Conservation (phyloP, 495 filamentous ascomycete genomes). For the Daldinia loculata region DNA sequence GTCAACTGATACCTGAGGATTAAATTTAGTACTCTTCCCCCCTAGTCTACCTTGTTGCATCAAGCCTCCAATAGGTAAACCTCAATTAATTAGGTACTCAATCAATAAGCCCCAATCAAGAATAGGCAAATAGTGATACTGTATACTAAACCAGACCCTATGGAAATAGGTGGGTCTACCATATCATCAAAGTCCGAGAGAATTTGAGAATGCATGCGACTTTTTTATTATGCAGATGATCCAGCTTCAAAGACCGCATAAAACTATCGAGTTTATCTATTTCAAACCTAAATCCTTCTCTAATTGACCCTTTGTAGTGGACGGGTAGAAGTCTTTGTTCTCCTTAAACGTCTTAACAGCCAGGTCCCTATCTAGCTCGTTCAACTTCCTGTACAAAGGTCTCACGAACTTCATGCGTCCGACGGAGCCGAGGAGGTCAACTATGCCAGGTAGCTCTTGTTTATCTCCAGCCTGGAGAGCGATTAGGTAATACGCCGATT, state of each 20-base stretch:
- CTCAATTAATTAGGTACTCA: neutral
- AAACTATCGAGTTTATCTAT: conserved; percentile 11
- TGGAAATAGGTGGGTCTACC: neutral
- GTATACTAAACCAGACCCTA: no score
- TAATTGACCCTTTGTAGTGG: conserved; percentile 84
- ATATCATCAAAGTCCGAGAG: neutral
- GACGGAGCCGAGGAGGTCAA: conserved; percentile 78
- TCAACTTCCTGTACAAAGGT: conserved; percentile 78
- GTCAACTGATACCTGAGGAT: no score
- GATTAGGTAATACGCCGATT: conserved; percentile 77
- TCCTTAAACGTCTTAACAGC: conserved; percentile 85
- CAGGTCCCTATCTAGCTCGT: conserved; percentile 73
- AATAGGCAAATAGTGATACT: neutral
- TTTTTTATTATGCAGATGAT: neutral
- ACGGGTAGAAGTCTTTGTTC: conserved; percentile 92
- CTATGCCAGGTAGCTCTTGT: conserved; percentile 71
- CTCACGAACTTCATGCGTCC: conserved; percentile 98
- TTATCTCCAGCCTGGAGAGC: conserved; percentile 77
- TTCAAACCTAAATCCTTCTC: conserved; percentile 77
- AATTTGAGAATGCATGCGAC: neutral
- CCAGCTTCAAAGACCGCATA: neutral
- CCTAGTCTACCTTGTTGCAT: neutral
- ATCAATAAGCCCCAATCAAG: no score
- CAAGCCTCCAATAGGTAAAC: neutral
- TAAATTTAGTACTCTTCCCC: neutral